phyloP scores from a whole-genome alignment of 805 yeast species.

The Pichia occidentalis region DNA sequence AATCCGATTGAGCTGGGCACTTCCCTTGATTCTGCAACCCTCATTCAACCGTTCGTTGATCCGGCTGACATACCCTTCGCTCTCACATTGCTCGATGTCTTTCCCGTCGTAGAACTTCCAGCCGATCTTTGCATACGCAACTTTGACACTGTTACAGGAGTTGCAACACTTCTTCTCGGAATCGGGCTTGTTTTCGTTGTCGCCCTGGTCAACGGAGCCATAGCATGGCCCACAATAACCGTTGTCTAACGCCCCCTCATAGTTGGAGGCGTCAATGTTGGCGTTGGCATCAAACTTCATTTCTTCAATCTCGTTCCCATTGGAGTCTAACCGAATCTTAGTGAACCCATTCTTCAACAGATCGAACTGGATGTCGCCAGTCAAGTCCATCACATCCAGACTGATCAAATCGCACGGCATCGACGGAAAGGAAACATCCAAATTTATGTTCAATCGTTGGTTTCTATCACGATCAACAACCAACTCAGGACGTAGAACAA shows the following conservation, averaged over 20 bases:
- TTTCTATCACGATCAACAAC: slow-evolving; percentile 82
- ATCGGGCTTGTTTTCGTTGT: slow-evolving; percentile 33
- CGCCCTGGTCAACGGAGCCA: slow-evolving; percentile 63
- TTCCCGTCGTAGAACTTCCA: slow-evolving; percentile 93
- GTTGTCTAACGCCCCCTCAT: slow-evolving; percentile 18
- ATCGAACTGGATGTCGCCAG: slow-evolving; percentile 80
- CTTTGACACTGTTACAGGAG: slow-evolving; percentile 71
- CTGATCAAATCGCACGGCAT: slow-evolving; percentile 80
- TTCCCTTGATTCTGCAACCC: slow-evolving; percentile 85
- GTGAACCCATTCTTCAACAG: slow-evolving; percentile 63
- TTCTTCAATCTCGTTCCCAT: slow-evolving; percentile 42
- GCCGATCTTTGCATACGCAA: slow-evolving; percentile 66
- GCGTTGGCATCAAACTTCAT: slow-evolving; percentile 37
- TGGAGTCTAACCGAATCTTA: slow-evolving; percentile 53
- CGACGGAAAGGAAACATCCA: slow-evolving; percentile 78
- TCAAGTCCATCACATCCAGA: slow-evolving; percentile 80
- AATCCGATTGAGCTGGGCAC: slow-evolving; percentile 72
- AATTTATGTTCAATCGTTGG: slow-evolving; percentile 64
- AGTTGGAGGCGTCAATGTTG: slow-evolving; percentile 20
- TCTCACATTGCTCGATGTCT: slow-evolving; percentile 84
- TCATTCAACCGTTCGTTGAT: slow-evolving; percentile 57
- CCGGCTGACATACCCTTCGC: slow-evolving; percentile 72
- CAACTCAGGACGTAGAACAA: slow-evolving; percentile 72
- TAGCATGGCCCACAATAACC: slow-evolving; percentile 85
- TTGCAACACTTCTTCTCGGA: slow-evolving; percentile 66